Evolutionary conservation across 2,329 filamentous ascomycete species (phyloP).

Genomic region (Venturia oleaginea): DNA sequence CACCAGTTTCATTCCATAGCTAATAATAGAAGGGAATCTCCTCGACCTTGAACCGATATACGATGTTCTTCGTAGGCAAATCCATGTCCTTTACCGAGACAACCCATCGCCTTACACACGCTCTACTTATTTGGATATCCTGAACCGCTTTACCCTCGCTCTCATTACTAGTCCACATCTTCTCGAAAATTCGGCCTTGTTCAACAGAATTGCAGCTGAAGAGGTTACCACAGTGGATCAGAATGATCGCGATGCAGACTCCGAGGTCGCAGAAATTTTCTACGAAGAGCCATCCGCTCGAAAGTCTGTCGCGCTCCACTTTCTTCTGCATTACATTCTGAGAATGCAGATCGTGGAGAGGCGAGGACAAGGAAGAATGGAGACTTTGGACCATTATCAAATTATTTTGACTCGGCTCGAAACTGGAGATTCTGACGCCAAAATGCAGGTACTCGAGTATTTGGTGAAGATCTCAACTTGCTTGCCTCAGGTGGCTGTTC

Average conservation of each 20-base stretch:
- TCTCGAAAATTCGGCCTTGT: background rate
- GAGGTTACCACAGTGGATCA: background rate
- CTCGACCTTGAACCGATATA: slow-evolving; percentile 3
- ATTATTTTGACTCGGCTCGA: slow-evolving; percentile 5
- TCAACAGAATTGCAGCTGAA: background rate
- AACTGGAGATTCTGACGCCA: background rate
- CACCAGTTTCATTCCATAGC: background rate
- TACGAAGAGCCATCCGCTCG: slow-evolving; percentile 1
- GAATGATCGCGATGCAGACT: slow-evolving; percentile 1
- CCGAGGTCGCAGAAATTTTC: slow-evolving; percentile 4
- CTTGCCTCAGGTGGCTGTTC: background rate
- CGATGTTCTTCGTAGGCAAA: background rate
- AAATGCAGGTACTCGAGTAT: slow-evolving; percentile 4
- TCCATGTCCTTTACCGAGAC: background rate
- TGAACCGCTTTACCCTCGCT: slow-evolving; percentile 1
- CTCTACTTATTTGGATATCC: slow-evolving; percentile 5
- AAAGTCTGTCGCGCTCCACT: slow-evolving; percentile 3
- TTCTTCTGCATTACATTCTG: slow-evolving; percentile 3
- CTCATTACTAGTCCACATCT: background rate
- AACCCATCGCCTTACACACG: slow-evolving; percentile 6
- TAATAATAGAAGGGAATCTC: background rate
- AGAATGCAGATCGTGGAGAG: background rate
- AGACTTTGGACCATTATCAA: background rate
- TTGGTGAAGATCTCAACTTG: background rate
- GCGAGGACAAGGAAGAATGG: background rate